Base-by-base conservation (phyloP, 345 rosid species). In the Eucalyptus marginata region DNA sequence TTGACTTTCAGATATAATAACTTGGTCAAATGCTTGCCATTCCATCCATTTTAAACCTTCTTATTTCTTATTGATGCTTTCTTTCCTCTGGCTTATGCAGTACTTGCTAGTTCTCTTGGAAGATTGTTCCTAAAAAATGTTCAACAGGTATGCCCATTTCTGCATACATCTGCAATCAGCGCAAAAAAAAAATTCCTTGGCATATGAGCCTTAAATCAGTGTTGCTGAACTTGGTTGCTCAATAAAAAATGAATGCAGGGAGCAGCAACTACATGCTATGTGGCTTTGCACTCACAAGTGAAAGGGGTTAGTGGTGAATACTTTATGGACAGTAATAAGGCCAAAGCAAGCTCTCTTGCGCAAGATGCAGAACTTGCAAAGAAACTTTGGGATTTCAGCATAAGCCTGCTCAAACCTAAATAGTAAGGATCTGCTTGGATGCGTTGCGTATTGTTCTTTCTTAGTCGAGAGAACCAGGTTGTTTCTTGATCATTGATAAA, bases 71-170 rank as follows among this genome's bases (percentile, higher is more conserved):
- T 10, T 40, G 43, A 40, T 40, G 31, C 76, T 46, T 89, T 29
- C 62, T 20, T 29, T 59, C 18, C 84, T 81, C 16, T 43, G 84
- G 43, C 80, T 81, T 68, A 13, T 92, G 90, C 94, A 94, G 96
- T 91, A 46, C n/a, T 92, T 51, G 59, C 91, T 18, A 25, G 33
- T 13, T 62, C 84, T 22, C 68, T 94, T 87, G 90, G 90, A 56
- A 90, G 86, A 86, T 87, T 43, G 86, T 56, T 94, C 18, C 88
- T 94, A 86, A 94, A 94, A 91, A 93, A 89, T 86, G 90, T 93
- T 13, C 93, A 86, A 24, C 95, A 94, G 94, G 94, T 93, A 88
- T 46, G 27, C 62, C 40, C 51, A 18, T 9, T n/a, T 31, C 46
- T 58, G 47, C 62, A 10, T 46, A 84, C 1, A 8, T 56, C 31